Evolutionary conservation across 2,329 filamentous ascomycete genomes (phyloP), one percentile per base, ranked within the genome.

Genomic region (Pseudogymnoascus sp.): DNA sequence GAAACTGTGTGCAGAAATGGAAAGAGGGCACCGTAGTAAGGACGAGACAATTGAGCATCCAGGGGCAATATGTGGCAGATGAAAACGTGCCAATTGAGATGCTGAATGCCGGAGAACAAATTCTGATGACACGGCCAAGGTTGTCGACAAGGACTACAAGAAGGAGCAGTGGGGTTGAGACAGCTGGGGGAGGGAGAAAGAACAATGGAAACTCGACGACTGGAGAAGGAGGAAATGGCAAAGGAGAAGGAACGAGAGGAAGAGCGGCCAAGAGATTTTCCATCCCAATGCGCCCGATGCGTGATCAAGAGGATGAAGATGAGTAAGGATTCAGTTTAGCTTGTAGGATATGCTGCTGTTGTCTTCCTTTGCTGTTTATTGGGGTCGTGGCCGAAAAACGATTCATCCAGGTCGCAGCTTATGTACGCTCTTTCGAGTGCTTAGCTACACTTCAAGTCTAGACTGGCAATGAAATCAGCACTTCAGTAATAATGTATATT

Each of bases 291-390:
- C 5, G 11, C 28, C n/a, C 18, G 7, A 34, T 54, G 47, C 9
- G 6, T 14, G 28, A 32, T 16, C 47, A 28, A 32, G 28, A 54
- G 11, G 16, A 32, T 14, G 16, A 32, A 12, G 28, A 54, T 18
- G 47, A 54, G 47, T 54, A 54, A 34, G 28, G 9, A 14, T 12
- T 32, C 5, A n/a, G 28, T 54, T 54, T 28, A 20, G 9, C 28
- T 32, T 54, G 47, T 32, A 54, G 47, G 47, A 54, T 54, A 54
- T 54, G 47, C 20, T 18, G 47, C 47, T 32, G 28, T 34, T 54
- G 28, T 32, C 47, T 54, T 54, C 47, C 20, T 54, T 54, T n/a
- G 4, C 30, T 54, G 25, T 50, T 30, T 9, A 30, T 30, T 54
- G 28, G 47, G 20, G 47, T 54, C 25, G n/a, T 14, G 16, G 47